Evolutionary conservation across 768 basidiomycete species (phyloP).

Genomic region (Suillus brevipes): DNA sequence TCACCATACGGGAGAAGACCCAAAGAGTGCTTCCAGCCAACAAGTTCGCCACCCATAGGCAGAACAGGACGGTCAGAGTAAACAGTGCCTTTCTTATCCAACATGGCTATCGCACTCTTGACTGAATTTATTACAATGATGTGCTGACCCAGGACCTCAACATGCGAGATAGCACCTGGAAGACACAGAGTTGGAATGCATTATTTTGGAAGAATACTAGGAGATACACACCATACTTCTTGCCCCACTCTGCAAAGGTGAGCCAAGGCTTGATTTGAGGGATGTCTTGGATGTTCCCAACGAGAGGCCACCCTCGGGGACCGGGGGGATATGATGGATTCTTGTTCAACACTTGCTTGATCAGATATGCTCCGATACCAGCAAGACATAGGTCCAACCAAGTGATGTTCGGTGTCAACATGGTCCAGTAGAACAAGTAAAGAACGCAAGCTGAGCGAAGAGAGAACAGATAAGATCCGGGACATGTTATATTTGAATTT

Average conservation of each 20-base stretch:
- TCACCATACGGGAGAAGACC: no score
- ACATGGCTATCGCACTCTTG: constrained; percentile 51
- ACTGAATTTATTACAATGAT: constrained; percentile 51
- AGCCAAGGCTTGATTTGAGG: constrained; percentile 45
- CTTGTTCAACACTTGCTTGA: no score
- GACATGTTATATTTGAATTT: no score
- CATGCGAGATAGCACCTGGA: constrained; percentile 30
- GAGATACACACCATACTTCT: constrained; percentile 39
- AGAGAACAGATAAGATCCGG: no score
- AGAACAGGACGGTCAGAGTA: constrained; percentile 64
- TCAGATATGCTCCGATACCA: constrained; percentile 8
- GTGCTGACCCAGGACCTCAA: constrained; percentile 31
- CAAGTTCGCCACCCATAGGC: constrained; percentile 36
- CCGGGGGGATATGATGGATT: no score
- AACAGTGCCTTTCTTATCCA: constrained; percentile 64
- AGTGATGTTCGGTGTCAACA: constrained; percentile 13
- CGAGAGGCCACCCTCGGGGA: no score
- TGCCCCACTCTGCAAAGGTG: constrained; percentile 24
- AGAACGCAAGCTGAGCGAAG: no score
- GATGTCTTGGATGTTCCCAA: constrained; percentile 48
- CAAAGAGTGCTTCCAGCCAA: no score
- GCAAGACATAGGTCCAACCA: constrained; percentile 34
- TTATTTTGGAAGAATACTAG: not conserved
- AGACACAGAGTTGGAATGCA: no score
- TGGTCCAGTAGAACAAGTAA: not conserved